Base-by-base conservation (phyloP, 2,329 filamentous ascomycete genomes). In the Hymenoscyphus linearis region DNA sequence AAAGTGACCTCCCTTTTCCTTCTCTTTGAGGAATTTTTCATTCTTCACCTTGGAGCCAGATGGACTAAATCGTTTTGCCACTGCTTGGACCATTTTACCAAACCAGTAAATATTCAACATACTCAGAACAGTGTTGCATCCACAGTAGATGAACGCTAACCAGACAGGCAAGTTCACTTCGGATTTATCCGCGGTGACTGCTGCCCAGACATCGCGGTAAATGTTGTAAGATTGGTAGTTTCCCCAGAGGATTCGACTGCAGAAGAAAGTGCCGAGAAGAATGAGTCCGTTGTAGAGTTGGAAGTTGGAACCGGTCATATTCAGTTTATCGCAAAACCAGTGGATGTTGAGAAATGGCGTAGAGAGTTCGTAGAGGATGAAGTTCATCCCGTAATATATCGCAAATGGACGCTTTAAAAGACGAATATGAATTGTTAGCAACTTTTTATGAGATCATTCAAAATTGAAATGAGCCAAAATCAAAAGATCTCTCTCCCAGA, bases 311-410 rank as follows among this genome's bases (percentile, higher is more conserved):
- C 40, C 40, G 1, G 40, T 47, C 7, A 47, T 18, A 1, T 47
- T 47, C 3, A 47, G 5, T 47, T 47, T 47, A 47, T 47, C 40
- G 18, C 18, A 47, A 47, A 47, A 47, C 40, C 40, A 47, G 22
- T 93, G 90, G 71, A 93, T 82, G 73, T 93, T 93, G 62, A 93
- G 81, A 74, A 93, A 91, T 4, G 89, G 89, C 4, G 86, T 89
- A 18, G 88, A 92, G 36, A 93, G 82, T 75, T 93, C 90, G 83
- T 91, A 93, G 60, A 93, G 85, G 69, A 93, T 89, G 75, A 93
- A 93, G 64, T 84, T 83, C 57, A 82, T 81, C 61, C 83, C 87
- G 74, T 93, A 93, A 78, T 86, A 91, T 78, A 93, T 91, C 67
- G 91, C 80, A 69, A 92, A 91, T 3, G 89, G 90, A 59, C 88